phyloP scores from a whole-genome alignment of 768 basidiomycete species.

The Podaxis carcinomalis region DNA sequence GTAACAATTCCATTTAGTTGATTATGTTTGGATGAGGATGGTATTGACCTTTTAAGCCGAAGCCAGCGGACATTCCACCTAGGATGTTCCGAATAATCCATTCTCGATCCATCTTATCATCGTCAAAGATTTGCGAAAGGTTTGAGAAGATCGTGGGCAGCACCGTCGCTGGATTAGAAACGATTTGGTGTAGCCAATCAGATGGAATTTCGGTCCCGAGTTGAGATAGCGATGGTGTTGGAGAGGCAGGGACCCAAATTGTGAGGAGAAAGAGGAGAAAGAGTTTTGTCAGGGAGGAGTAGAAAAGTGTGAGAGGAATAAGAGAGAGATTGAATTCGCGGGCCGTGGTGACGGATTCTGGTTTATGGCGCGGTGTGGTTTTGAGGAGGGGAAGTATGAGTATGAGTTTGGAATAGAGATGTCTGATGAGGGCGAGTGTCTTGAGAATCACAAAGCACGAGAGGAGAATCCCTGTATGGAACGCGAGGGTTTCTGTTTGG shows the following conservation, averaged over 20 bases:
- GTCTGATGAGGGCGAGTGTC: conserved; percentile 21
- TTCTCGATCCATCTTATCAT: conserved; percentile 72
- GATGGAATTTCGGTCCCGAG: conserved; percentile 18
- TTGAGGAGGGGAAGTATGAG: conserved; percentile 2
- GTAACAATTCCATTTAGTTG: background rate
- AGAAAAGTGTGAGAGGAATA: conserved; percentile 74
- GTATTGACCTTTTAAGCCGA: conserved; percentile 69
- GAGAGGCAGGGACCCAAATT: conserved; percentile 62
- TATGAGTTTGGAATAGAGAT: background rate
- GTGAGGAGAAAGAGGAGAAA: conserved; percentile 80
- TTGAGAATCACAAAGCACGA: conserved; percentile 52
- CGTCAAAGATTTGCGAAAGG: conserved; percentile 59
- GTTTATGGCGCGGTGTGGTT: conserved; percentile 16
- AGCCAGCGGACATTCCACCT: conserved; percentile 85
- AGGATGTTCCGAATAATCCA: conserved; percentile 83
- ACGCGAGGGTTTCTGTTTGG: conserved; percentile 65
- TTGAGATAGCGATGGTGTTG: conserved; percentile 17
- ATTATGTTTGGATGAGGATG: background rate
- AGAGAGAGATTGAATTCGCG: conserved; percentile 72
- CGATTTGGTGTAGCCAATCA: conserved; percentile 23
- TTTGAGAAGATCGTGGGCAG: conserved; percentile 17
- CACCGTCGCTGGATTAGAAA: conserved; percentile 26
- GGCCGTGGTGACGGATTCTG: conserved; percentile 46
- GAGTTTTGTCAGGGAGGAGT: conserved; percentile 80
- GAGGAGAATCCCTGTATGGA: conserved; percentile 63